Percentiles rank a stretch among this genome's conserved stretches.
Evolutionary conservation across 345 rosid genomes (phyloP).

Genomic region (Gossypium herbaceum): DNA sequence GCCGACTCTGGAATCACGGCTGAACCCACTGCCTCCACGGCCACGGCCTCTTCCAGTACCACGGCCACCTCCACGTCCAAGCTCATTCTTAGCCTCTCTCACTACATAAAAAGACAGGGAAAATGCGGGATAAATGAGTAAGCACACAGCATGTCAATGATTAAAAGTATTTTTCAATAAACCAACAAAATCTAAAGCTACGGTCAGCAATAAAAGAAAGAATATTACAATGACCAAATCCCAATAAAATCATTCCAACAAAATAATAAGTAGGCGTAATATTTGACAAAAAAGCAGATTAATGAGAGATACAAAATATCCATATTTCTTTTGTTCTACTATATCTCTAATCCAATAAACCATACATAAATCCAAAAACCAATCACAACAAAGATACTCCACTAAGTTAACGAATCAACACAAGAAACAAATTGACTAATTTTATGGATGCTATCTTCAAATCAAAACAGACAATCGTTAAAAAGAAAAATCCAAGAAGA

Average conservation of each 20-base stretch:
- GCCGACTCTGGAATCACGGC: conserved; percentile 45
- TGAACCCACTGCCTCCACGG: conserved; percentile 54
- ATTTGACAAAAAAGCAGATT: background rate
- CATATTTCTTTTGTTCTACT: background rate
- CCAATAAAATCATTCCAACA: background rate
- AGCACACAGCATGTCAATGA: background rate
- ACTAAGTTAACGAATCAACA: background rate
- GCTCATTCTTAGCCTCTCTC: conserved; percentile 69
- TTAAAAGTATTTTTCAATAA: background rate
- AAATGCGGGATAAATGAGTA: background rate
- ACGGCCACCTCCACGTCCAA: conserved; percentile 58
- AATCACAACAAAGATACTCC: background rate
- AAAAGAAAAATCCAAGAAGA: background rate
- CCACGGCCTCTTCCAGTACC: conserved; percentile 44
- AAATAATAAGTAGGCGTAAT: background rate
- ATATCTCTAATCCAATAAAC: background rate
- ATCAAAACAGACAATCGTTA: background rate
- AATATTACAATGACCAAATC: background rate
- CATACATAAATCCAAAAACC: background rate
- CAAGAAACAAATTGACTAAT: background rate
- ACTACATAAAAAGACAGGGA: conserved; percentile 30
- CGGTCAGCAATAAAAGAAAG: too few relatives aligned
- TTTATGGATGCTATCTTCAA: background rate
- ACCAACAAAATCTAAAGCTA: background rate
- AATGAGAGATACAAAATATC: background rate